Base-by-base conservation (phyloP, 2,329 filamentous ascomycete species). In the Colletotrichum tanaceti region DNA sequence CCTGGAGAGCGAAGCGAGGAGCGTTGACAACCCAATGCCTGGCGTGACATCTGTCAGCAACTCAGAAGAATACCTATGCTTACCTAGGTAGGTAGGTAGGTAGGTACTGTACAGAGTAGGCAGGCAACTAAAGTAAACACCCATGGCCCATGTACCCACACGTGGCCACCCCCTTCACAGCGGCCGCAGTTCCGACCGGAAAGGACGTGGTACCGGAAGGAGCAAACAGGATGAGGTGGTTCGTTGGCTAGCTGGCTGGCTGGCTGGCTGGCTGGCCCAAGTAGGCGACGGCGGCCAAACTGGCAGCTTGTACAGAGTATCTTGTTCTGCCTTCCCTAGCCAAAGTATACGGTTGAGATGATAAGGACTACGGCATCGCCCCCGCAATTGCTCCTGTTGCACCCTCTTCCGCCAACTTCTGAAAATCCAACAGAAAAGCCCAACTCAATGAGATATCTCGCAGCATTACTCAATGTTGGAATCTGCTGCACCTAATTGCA, bases 161-260 rank as follows among this genome's bases (percentile, higher is more conserved):
- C 49, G 65, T 35, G 54, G 32, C 32, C 47, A 54, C 62, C 60
- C 65, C 65, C 65, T 57, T 59, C 52, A 38, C 24, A 60, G 57
- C 55, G 62, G 66, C 66, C 62, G 66, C 66, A 66, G 62, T 44
- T 60, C 44, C n/a, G n/a, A n/a, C n/a, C n/a, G 47, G 38, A 20
- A 59, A 41, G n/a, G 16, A 18, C 41, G 20, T 32, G 58, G 18
- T 46, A 49, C 28, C 14, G 20, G 28, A 32, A 32, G 28, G 28
- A 32, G 28, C 32, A 35, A 35, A 10, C 32, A 35, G 9, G 32
- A 35, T 35, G 32, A 35, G 32, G 32, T 35, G 32, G 32, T 35
- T 35, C 7, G 28, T 9, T 32, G 28, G 28, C 4, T 28, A 20
- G n/a, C n/a, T n/a, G n/a, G n/a, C n/a, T n/a, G n/a, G 47, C 43